These are phyloP conservation scores for Meripilus lineatus DNA, from an alignment of 1,284 basidiomycete genomes.

Conservation along the genomic window DNA sequence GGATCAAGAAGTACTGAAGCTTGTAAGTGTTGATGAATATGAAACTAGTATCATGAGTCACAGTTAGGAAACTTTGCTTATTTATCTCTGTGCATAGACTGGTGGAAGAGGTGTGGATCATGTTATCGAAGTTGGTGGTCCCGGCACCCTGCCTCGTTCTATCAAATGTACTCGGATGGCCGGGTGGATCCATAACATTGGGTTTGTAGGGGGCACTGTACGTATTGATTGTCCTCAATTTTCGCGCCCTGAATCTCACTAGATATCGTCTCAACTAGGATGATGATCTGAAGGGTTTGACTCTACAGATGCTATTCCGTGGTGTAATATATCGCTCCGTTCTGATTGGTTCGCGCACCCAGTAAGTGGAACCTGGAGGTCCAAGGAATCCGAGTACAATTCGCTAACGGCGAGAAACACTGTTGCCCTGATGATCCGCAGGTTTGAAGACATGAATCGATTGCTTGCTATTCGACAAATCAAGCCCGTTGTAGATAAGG, in stretches of 20 bases:
- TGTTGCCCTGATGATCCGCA: slow-evolving; percentile 9
- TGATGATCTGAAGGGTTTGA: slow-evolving; percentile 3
- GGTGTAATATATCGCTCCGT: slow-evolving; percentile 25
- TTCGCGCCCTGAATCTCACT: background rate
- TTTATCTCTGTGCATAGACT: slow-evolving; percentile 13
- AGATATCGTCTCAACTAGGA: background rate
- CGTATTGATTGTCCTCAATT: slow-evolving; percentile 4
- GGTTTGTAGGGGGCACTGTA: slow-evolving; percentile 27
- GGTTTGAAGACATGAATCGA: slow-evolving; percentile 33
- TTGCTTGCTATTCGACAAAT: slow-evolving; percentile 28
- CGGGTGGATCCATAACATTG: slow-evolving; percentile 35
- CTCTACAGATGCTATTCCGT: background rate
- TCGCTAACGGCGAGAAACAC: background rate
- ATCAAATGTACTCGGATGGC: slow-evolving; percentile 29
- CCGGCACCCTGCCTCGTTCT: slow-evolving; percentile 33
- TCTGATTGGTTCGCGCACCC: slow-evolving; percentile 28
- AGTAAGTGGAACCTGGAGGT: slow-evolving; percentile 14
- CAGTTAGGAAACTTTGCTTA: background rate
- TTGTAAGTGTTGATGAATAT: slow-evolving; percentile 12
- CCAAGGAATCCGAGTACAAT: background rate
- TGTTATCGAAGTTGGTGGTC: slow-evolving; percentile 37
- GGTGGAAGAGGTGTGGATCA: slow-evolving; percentile 36
- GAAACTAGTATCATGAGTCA: no score
- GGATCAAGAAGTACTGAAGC: slow-evolving; percentile 28
- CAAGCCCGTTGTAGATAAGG: slow-evolving; percentile 34